phyloP scores from a whole-genome alignment of 305 asterid species.

The Solanum hybrid region DNA sequence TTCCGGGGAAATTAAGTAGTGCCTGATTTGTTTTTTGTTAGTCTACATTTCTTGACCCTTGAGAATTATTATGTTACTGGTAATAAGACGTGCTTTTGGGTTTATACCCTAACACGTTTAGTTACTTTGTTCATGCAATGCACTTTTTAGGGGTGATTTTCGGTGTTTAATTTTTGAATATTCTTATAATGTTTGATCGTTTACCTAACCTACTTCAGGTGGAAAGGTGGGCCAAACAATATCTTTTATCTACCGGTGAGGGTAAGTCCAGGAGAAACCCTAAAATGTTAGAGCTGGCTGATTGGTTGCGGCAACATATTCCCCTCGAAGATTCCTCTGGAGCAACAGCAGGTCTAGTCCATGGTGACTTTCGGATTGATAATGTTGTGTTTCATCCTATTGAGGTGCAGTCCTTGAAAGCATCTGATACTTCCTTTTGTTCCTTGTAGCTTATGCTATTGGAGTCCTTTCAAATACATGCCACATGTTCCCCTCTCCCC shows the following conservation, averaged over 20 bases:
- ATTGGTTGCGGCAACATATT: constrained; percentile 74
- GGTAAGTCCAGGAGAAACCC: constrained; percentile 82
- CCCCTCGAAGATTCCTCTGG: constrained; percentile 89
- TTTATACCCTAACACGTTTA: background rate
- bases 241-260: constrained; percentile 69
- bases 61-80: background rate
- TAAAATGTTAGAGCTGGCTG: constrained; percentile 66
- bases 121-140: background rate
- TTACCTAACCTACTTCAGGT: constrained; percentile 39
- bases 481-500: background rate
- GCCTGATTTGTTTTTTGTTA: background rate
- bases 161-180: background rate
- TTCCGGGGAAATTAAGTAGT: background rate
- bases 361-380: constrained; percentile 91
- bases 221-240: constrained; percentile 93
- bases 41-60: background rate
- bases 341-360: constrained; percentile 75
- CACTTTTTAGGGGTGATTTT: background rate
- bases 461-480: background rate
- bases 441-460: background rate
- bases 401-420: constrained; percentile 45
- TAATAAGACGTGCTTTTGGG: background rate
- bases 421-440: background rate
- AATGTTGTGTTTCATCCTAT: constrained; percentile 93
- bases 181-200: constrained; percentile 9